Evolutionary conservation across 1,284 basidiomycete genomes (phyloP), one percentile per base, ranked within the genome.

Genomic region (Cryptococcus sp.): DNA sequence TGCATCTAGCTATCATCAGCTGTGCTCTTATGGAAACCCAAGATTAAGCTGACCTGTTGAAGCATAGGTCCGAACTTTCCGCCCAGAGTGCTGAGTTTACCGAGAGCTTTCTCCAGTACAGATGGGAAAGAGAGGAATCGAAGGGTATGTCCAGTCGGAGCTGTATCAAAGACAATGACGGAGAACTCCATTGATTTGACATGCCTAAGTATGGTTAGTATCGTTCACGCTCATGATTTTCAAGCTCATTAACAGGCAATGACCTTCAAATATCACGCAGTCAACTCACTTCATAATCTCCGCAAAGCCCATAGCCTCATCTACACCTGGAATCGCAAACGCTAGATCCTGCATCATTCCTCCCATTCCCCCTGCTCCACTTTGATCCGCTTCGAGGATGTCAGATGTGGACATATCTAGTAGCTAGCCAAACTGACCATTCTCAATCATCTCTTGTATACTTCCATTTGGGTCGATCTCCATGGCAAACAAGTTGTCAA

Each of bases 151-250:
- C 95, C 96, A 5, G 95, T 99, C 2, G 95, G 95, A 41, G 95
- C 95, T 0, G 95, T 99, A 75, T 99, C 95, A 71, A 99, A 99
- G 33, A 99, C 94, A 71, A 99, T 98, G 56, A 96, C 91, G 30
- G 91, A 94, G 80, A 96, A 99, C 78, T 98, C 87, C 95, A 98
- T 98, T n/a, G 91, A 96, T 79, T 98, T 98, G 78, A 99, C 96
- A 76, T 98, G 94, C 72, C 91, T 95, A 63, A 43, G 42, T 8
- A 23, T 14, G 6, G 8, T 32, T 15, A 14, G 1, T 45, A 3
- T n/a, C 31, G 5, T 3, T 37, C 45, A 11, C 10, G 23, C 10
- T 3, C 11, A 11, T 13, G 14, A n/a, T 6, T 3, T n/a, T 46
- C 3, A n/a, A n/a, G 45, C 45, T 3, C n/a, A 30, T 13, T 3